A percentile compares a stretch with the other conserved stretches of the same genome.
phyloP scores from a whole-genome alignment of 1,139 yeast species.

The Yamadazyma trypodendri region DNA sequence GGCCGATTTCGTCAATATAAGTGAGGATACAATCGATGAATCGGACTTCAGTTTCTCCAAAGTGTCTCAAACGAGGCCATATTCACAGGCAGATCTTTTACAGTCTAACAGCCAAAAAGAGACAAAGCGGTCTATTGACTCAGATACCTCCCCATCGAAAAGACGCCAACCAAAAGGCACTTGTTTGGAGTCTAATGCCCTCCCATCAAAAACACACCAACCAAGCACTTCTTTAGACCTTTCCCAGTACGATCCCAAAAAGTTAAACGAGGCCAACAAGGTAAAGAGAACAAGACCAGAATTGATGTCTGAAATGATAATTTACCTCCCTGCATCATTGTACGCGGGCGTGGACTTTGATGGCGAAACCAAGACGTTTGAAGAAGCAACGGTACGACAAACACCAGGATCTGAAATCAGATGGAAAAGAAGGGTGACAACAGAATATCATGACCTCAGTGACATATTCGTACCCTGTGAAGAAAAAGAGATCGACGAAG shows the following conservation, averaged over 20 bases:
- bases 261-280: conserved; percentile 51
- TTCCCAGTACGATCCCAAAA: conserved; percentile 22
- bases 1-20: conserved; percentile 1
- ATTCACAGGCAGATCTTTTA: no score
- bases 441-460: conserved; percentile 41
- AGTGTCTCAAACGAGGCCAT: no score
- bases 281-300: conserved; percentile 49
- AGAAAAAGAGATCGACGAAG: conserved; percentile 40
- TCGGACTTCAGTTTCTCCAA: conserved; percentile 10
- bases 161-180: no score
- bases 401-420: conserved; percentile 17
- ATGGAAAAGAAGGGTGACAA: conserved; percentile 36
- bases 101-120: no score
- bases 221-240: neutral
- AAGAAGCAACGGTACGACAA: conserved; percentile 21
- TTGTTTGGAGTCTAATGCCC: no score
- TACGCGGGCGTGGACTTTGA: conserved; percentile 3
- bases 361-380: conserved; percentile 30
- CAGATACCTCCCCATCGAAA: no score
- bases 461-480: conserved; percentile 58
- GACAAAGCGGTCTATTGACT: no score
- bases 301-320: conserved; percentile 48
- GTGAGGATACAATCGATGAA: conserved; percentile 9
- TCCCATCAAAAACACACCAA: neutral
- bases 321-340: conserved; percentile 24